A percentile compares a stretch with the other conserved stretches of the same genome.
These are phyloP conservation scores for Alternaria sp. DNA, from an alignment of 2,329 filamentous ascomycete species.

Conservation along the genomic window DNA sequence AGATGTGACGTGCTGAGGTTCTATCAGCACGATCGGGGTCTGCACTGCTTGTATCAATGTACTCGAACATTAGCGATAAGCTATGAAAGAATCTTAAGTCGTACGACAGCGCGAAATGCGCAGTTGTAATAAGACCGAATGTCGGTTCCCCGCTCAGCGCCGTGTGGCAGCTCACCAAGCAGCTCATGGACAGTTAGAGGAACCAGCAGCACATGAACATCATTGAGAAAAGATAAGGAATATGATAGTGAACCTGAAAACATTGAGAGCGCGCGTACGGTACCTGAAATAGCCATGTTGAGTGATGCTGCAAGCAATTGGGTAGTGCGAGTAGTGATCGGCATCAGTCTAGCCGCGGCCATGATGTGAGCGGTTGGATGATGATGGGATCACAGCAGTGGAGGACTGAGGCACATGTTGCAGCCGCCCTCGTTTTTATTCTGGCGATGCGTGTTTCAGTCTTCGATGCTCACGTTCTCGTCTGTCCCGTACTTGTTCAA, in stretches of 20 bases:
- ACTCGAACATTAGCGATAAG: neutral
- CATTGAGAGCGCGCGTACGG: neutral
- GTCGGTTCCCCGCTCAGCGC: slow-evolving; percentile 4
- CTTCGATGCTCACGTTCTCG: neutral
- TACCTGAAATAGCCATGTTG: neutral
- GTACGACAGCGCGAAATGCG: neutral
- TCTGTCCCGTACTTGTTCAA: neutral
- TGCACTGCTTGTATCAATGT: neutral
- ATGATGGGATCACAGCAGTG: slow-evolving; percentile 12
- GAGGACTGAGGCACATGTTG: slow-evolving; percentile 14
- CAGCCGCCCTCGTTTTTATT: slow-evolving; percentile 9
- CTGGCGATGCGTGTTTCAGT: slow-evolving; percentile 3
- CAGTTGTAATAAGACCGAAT: neutral
- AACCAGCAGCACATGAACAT: neutral
- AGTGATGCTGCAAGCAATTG: slow-evolving; percentile 8
- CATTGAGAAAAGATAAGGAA: neutral
- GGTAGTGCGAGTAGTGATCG: slow-evolving; percentile 8
- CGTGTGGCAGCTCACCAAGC: neutral
- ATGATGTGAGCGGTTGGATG: slow-evolving; percentile 12
- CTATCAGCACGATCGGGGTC: neutral
- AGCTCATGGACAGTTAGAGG: neutral
- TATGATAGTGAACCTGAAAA: neutral
- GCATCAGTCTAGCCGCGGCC: slow-evolving; percentile 12
- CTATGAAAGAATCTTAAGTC: neutral
- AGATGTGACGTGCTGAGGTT: too few relatives aligned